phyloP scores from a whole-genome alignment of 1,139 yeast genomes.

The Pichia sp. region DNA sequence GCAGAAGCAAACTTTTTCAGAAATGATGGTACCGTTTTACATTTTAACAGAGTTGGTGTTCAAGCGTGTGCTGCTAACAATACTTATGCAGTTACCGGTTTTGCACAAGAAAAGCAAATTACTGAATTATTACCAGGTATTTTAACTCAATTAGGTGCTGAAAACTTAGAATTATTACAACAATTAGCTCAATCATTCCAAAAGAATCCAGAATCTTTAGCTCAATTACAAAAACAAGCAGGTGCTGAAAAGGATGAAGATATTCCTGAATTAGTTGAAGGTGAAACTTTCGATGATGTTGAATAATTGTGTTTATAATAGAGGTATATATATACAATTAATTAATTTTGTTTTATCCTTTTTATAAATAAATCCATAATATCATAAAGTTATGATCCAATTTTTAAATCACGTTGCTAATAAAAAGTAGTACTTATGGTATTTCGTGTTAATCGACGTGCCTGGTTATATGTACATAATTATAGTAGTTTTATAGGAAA shows the following conservation, averaged over 20 bases:
- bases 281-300: slow-evolving; percentile 74
- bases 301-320: neutral
- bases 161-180: slow-evolving; percentile 84
- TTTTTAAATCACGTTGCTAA: neutral
- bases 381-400: neutral
- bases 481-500: no score
- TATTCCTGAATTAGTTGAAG: slow-evolving; percentile 93
- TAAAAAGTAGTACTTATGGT: neutral
- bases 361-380: neutral
- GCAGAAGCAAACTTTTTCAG: slow-evolving; percentile 97
- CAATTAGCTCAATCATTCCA: slow-evolving; percentile 88
- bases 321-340: neutral
- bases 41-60: slow-evolving; percentile 91
- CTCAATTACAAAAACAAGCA: slow-evolving; percentile 37
- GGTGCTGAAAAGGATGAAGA: slow-evolving; percentile 53
- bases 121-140: slow-evolving; percentile 93
- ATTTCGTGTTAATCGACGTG: no score
- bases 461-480: no score
- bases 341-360: neutral
- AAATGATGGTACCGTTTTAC: slow-evolving; percentile 93
- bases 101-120: slow-evolving; percentile 88
- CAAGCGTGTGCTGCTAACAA: slow-evolving; percentile 89
- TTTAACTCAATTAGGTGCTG: slow-evolving; percentile 95
- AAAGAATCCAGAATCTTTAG: slow-evolving; percentile 37
- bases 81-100: slow-evolving; percentile 93